Base-by-base conservation (phyloP, 2,329 filamentous ascomycete genomes). In the Cordyceps militaris region DNA sequence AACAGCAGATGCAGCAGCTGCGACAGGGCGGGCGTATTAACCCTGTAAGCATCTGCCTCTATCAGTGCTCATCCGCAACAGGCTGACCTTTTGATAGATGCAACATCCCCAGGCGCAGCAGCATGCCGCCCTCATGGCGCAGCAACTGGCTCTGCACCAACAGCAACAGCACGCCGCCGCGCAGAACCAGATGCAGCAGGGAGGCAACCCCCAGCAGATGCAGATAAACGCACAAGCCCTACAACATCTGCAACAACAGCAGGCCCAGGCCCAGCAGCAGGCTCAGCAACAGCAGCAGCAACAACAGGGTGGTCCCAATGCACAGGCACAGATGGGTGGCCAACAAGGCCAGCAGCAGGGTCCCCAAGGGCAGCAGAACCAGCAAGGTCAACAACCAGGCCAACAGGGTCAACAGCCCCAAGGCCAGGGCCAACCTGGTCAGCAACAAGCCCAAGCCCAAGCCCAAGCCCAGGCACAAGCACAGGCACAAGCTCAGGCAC, bases 1-100 rank as follows among this genome's bases (percentile, higher is more conserved):
- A 70, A 23, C 78, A 80, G 59, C 81, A 83, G 64, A 69, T 81
- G 34, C 73, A 78, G 47, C 77, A 79, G 46, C 75, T 83, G 64
- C 72, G 80, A 61, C 71, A 72, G 54, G 62, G 64, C 49, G 70
- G 75, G 59, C 70, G 65, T 42, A 53, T 76, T 47, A 69, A 71
- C 53, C 74, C 76, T 56, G 76, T 80, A 62, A 71, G 74, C 65
- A 36, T 36, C 11, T 11, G 16, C 23, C 6, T 44, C 30, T 16
- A 23, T 3, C 42, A 24, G 6, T 5, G 13, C 19, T 28, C 32
- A 23, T 24, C 14, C 4, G 8, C 6, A 16, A 42, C 21, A 38
- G 48, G 50, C 60, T 59, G 34, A 57, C 54, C 21, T 43, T 48
- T 32, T 4, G 14, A 28, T 24, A 63, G 61, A 61, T 49, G 49